phyloP scores from a whole-genome alignment of 768 basidiomycete species.

The Suillus spraguei region DNA sequence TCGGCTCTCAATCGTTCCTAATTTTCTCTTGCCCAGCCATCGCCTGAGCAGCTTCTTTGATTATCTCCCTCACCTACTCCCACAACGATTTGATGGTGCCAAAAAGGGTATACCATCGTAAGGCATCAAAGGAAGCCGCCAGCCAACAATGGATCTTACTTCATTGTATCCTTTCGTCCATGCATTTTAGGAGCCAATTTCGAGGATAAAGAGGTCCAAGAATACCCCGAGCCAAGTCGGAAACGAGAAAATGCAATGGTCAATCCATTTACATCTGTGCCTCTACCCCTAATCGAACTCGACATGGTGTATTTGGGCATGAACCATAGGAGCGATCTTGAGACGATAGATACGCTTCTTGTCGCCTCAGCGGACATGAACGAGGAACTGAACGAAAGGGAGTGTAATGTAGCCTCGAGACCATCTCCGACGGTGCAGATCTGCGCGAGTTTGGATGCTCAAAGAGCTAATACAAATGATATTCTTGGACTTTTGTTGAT shows the following conservation, averaged over 20 bases:
- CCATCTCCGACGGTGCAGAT: slow-evolving; percentile 81
- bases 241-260: neutral
- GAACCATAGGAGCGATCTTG: neutral
- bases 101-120: neutral
- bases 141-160: neutral
- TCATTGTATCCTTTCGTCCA: neutral
- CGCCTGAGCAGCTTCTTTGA: neutral
- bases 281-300: neutral
- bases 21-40: neutral
- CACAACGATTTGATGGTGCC: neutral
- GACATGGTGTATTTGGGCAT: neutral
- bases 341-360: slow-evolving; percentile 59
- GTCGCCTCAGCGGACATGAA: slow-evolving; percentile 78
- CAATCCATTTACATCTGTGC: neutral
- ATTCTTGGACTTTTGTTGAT: slow-evolving; percentile 32
- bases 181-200: neutral
- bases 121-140: neutral
- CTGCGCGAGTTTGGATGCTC: slow-evolving; percentile 84
- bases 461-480: slow-evolving; percentile 75
- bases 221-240: neutral
- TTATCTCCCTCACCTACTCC: neutral
- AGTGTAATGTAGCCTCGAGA: slow-evolving; percentile 59
- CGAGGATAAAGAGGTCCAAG: neutral
- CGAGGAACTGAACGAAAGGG: slow-evolving; percentile 48
- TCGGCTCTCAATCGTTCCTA: neutral